Percentiles rank a stretch among this genome's conserved stretches.
phyloP scores from a whole-genome alignment of 495 filamentous ascomycete species.

The Aspergillus asperescens region DNA sequence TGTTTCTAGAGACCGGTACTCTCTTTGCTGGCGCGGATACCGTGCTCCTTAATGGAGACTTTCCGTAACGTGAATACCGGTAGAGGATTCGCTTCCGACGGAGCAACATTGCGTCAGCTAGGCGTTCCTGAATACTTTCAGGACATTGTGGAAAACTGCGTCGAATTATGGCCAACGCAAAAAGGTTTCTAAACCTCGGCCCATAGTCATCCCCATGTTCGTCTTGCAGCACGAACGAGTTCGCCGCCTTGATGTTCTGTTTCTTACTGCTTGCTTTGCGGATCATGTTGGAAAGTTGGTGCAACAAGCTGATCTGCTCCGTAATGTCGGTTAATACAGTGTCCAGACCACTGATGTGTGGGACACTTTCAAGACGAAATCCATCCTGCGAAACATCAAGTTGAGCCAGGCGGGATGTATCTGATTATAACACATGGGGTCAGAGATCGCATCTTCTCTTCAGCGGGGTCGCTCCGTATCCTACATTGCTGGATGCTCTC shows the following conservation, averaged over 20 bases:
- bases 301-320: constrained; percentile 10
- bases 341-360: not conserved
- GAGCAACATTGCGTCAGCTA: constrained; percentile 6
- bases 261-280: constrained; percentile 4
- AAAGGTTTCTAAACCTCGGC: not conserved
- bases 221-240: not conserved
- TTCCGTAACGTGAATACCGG: constrained; percentile 3
- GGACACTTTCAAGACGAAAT: not conserved
- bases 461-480: not conserved
- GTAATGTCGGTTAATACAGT: not conserved
- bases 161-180: constrained; percentile 5
- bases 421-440: not conserved
- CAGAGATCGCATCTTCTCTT: not conserved
- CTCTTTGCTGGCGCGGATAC: not conserved
- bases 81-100: constrained; percentile 11
- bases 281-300: constrained; percentile 12
- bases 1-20: not conserved
- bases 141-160: not conserved
- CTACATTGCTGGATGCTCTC: constrained; percentile 9
- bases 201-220: constrained; percentile 7
- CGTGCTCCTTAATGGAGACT: not conserved
- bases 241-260: constrained; percentile 1
- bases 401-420: not conserved
- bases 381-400: not conserved
- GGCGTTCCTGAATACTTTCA: not conserved